Evolutionary conservation across 1,284 basidiomycete species (phyloP).

Genomic region (Ceratorhiza oryzae-sativae): DNA sequence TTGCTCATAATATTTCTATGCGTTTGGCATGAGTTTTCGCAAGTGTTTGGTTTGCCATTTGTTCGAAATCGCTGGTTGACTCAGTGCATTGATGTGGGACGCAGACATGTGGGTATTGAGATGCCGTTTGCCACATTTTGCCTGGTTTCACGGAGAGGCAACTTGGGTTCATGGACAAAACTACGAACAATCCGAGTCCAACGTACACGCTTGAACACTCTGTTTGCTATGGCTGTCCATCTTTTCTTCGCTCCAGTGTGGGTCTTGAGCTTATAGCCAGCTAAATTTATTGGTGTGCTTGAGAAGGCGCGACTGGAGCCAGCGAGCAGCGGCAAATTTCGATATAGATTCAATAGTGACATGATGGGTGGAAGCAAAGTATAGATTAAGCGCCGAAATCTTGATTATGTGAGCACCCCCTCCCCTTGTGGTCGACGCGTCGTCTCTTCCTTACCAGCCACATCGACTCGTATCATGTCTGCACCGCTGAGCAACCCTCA

Average conservation of each 20-base stretch:
- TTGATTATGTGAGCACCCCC: constrained; percentile 20
- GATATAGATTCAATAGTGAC: constrained; percentile 76
- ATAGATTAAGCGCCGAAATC: constrained; percentile 47
- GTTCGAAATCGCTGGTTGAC: constrained; percentile 68
- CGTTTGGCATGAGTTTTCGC: constrained; percentile 22
- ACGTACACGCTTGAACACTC: constrained; percentile 79
- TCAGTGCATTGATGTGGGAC: constrained; percentile 68
- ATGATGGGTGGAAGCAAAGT: constrained; percentile 58
- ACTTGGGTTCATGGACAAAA: constrained; percentile 22
- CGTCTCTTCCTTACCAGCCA: background rate
- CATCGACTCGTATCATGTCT: constrained; percentile 12
- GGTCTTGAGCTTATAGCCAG: constrained; percentile 66
- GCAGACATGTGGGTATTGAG: constrained; percentile 72
- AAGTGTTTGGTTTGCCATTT: constrained; percentile 31
- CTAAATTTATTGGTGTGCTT: constrained; percentile 5
- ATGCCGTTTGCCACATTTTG: constrained; percentile 71
- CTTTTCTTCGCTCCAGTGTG: constrained; percentile 83
- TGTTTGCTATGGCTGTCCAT: constrained; percentile 72
- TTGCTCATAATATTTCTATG: no score
- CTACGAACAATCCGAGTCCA: constrained; percentile 5
- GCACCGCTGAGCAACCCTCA: constrained; percentile 40
- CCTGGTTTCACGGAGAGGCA: constrained; percentile 56
- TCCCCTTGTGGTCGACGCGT: constrained; percentile 41
- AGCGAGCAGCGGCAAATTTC: constrained; percentile 55
- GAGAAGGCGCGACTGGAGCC: constrained; percentile 50